These are phyloP conservation scores for Pseudozyma sp. DNA, from an alignment of 1,284 basidiomycete genomes.

Conservation along the genomic window DNA sequence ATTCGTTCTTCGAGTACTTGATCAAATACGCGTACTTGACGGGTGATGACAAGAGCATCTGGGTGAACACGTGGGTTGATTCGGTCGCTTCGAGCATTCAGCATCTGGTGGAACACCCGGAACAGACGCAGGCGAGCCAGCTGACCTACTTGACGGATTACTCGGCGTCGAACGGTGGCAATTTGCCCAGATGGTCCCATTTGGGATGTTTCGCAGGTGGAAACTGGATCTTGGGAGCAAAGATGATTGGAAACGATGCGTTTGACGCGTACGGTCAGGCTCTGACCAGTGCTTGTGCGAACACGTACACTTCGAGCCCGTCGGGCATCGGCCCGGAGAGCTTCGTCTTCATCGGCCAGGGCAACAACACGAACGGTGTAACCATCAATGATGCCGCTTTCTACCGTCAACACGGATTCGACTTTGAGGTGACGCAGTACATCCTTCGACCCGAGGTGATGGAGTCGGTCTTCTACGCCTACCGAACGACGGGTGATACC, in stretches of 20 bases:
- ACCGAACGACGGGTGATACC: constrained; percentile 57
- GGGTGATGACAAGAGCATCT: constrained; percentile 40
- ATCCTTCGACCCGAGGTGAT: constrained; percentile 61
- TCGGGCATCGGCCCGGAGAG: constrained; percentile 60
- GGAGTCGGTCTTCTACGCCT: constrained; percentile 58
- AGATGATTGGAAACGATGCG: constrained; percentile 38
- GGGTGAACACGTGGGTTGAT: constrained; percentile 56
- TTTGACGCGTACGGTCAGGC: constrained; percentile 54
- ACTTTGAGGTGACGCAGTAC: constrained; percentile 51
- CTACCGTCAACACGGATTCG: constrained; percentile 54
- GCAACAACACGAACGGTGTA: constrained; percentile 42
- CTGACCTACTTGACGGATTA: constrained; percentile 56
- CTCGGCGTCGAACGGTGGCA: constrained; percentile 32
- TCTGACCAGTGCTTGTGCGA: constrained; percentile 44
- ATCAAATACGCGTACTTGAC: constrained; percentile 58
- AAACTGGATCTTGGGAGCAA: constrained; percentile 61
- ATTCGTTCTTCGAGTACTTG: constrained; percentile 63
- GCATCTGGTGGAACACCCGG: constrained; percentile 49
- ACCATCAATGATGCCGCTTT: constrained; percentile 41
- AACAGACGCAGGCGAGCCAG: constrained; percentile 28
- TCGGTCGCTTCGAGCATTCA: constrained; percentile 47
- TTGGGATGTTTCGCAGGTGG: constrained; percentile 60
- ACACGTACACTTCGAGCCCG: constrained; percentile 53
- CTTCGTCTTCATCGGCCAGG: constrained; percentile 49
- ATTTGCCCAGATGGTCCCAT: constrained; percentile 53